phyloP scores from a whole-genome alignment of 345 rosid species.

The Theobroma cacao region DNA sequence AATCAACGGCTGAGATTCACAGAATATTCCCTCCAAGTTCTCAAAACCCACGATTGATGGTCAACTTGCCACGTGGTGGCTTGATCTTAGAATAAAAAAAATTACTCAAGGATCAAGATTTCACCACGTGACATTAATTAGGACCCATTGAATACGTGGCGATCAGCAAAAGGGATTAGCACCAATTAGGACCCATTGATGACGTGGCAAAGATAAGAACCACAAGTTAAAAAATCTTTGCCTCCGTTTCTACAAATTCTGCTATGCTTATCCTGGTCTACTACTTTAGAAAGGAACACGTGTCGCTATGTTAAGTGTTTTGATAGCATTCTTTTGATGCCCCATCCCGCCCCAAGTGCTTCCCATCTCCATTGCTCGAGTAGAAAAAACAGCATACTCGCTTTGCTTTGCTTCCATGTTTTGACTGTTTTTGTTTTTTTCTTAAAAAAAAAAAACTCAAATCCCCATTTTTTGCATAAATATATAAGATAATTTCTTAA shows the following conservation, averaged over 20 bases:
- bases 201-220: slow-evolving; percentile 44
- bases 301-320: neutral
- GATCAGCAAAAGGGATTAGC: neutral
- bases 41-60: neutral
- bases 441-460: neutral
- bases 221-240: neutral
- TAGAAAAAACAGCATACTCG: neutral
- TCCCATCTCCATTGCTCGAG: neutral
- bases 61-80: neutral
- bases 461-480: neutral
- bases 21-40: neutral
- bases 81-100: neutral
- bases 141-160: neutral
- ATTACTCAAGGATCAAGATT: neutral
- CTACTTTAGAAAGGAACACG: slow-evolving; percentile 3
- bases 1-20: neutral
- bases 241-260: neutral
- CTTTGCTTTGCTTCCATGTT: neutral
- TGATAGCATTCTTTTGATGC: neutral
- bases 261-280: slow-evolving; percentile 23
- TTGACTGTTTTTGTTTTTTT: neutral
- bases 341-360: neutral
- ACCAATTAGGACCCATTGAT: slow-evolving; percentile 19
- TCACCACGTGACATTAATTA: neutral
- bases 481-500: too few species aligned